These are phyloP conservation scores for Parastagonospora avenae DNA, from an alignment of 2,329 filamentous ascomycete species.

Conservation along the genomic window DNA sequence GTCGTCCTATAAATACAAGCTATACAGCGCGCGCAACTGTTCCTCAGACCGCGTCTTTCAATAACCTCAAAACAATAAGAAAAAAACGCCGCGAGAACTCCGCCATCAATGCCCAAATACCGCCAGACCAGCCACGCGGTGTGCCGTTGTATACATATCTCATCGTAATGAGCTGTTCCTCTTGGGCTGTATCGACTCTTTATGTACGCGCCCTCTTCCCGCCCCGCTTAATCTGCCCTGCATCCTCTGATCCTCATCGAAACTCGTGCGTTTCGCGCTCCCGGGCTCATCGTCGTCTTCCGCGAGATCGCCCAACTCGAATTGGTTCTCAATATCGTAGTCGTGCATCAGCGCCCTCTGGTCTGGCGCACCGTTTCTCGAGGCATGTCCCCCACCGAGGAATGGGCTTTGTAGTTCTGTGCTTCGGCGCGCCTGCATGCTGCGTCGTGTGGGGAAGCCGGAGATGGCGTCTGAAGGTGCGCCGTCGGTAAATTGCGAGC, in stretches of 20 bases:
- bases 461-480: constrained; percentile 92
- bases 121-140: too few species aligned
- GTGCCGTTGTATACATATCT: background rate
- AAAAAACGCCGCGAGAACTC: background rate
- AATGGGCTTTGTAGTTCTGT: constrained; percentile 23
- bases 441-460: constrained; percentile 84
- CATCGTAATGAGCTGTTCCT: constrained; percentile 24
- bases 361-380: constrained; percentile 55
- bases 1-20: too few species aligned
- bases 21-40: too few species aligned
- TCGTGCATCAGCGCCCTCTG: constrained; percentile 83
- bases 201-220: constrained; percentile 35
- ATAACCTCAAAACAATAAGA: too few species aligned
- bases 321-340: constrained; percentile 79
- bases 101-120: background rate
- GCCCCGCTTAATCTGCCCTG: constrained; percentile 30
- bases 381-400: constrained; percentile 10
- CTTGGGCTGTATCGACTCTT: constrained; percentile 34
- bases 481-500: constrained; percentile 65
- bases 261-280: constrained; percentile 39
- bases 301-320: constrained; percentile 78
- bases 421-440: constrained; percentile 86
- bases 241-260: constrained; percentile 33
- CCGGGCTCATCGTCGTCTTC: constrained; percentile 64
- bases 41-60: too few species aligned